Percentiles rank a stretch among this genome's conserved stretches.
phyloP scores from a whole-genome alignment of 148 eudicot species.

The Salicornia ramosissima region DNA sequence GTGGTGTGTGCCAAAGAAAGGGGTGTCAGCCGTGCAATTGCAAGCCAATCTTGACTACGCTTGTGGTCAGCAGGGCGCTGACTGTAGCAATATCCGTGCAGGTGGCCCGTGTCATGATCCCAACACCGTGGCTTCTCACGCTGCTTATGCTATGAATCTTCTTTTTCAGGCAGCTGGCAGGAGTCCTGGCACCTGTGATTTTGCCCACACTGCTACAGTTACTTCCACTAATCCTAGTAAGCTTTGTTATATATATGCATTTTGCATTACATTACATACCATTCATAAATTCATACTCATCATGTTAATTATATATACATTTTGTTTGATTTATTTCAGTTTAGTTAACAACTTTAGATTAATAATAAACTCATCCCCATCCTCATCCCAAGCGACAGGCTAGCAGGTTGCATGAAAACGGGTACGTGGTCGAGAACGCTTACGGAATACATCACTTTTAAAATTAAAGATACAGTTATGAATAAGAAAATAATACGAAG shows the following conservation, averaged over 20 bases:
- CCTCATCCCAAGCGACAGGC: too few relatives aligned
- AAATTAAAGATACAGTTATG: too few relatives aligned
- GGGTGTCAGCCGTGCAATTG: slow-evolving; percentile 57
- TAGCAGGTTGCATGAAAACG: too few relatives aligned
- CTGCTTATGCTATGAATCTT: slow-evolving; percentile 81
- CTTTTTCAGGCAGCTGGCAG: slow-evolving; percentile 61
- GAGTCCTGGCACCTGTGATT: slow-evolving; percentile 69
- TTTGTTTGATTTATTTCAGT: too few relatives aligned
- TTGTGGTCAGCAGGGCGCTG: slow-evolving; percentile 58
- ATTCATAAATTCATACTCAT: too few relatives aligned
- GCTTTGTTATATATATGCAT: slow-evolving; percentile 20
- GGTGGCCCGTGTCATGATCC: slow-evolving; percentile 78
- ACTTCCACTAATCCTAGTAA: slow-evolving; percentile 73
- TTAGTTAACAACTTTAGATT: too few relatives aligned
- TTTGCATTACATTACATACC: background rate
- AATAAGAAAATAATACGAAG: too few relatives aligned
- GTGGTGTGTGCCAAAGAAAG: slow-evolving; percentile 81
- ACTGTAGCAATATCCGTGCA: slow-evolving; percentile 67
- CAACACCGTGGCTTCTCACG: slow-evolving; percentile 55
- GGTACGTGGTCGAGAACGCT: too few relatives aligned
- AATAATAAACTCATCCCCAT: too few relatives aligned
- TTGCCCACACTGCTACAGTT: slow-evolving; percentile 60
- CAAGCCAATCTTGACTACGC: slow-evolving; percentile 68
- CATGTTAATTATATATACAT: too few relatives aligned
- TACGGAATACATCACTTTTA: too few relatives aligned